Conservation (phyloP, 2,329 filamentous ascomycete genomes). For the Xenoacremonium recifei region DNA sequence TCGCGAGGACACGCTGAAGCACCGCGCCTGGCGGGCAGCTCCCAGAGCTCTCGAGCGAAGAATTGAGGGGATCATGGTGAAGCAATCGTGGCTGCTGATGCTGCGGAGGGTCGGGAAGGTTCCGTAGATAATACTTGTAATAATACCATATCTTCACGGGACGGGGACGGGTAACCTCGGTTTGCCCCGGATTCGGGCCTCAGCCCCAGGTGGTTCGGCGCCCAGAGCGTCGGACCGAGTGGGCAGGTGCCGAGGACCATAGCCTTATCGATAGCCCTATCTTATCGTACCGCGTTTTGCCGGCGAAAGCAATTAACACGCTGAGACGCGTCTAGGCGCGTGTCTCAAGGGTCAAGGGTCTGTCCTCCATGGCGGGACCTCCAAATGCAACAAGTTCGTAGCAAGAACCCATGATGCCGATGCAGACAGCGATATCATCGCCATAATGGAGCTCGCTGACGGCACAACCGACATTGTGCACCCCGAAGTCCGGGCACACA, state of each 20-base stretch:
- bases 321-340: constrained; percentile 20
- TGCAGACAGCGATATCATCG: not conserved
- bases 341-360: too few species aligned
- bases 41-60: constrained; percentile 35
- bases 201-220: too few species aligned
- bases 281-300: constrained; percentile 14
- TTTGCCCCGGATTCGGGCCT: constrained; percentile 24
- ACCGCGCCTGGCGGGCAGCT: constrained; percentile 43
- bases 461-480: constrained; percentile 67
- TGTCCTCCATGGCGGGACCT: too few species aligned
- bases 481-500: constrained; percentile 87
- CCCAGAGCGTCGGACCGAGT: not conserved
- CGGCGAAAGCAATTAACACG: not conserved
- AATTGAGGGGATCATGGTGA: constrained; percentile 39
- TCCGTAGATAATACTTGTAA: not conserved
- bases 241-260: constrained; percentile 19
- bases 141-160: constrained; percentile 17
- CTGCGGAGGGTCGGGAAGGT: not conserved
- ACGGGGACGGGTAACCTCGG: constrained; percentile 43
- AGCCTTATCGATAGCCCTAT: too few species aligned
- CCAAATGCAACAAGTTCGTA: too few species aligned
- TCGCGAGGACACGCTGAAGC: constrained; percentile 68
- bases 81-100: not conserved
- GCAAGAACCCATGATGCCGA: constrained; percentile 16
- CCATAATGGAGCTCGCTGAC: constrained; percentile 54